These are phyloP conservation scores for Cephaloascus fragrans DNA, from an alignment of 805 yeast genomes.

Conservation along the genomic window DNA sequence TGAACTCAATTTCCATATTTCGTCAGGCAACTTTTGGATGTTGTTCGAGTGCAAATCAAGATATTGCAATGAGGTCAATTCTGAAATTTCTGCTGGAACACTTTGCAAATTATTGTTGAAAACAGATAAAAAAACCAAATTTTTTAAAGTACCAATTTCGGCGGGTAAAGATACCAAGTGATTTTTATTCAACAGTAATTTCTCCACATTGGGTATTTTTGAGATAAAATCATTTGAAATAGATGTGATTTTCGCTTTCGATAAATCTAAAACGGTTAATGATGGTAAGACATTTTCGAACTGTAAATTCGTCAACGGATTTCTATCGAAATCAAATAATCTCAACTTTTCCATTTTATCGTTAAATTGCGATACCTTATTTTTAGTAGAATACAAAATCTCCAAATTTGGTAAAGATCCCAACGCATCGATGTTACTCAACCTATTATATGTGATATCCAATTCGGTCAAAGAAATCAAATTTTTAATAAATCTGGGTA, in stretches of 20 bases:
- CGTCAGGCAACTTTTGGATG: constrained; percentile 56
- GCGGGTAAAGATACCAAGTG: constrained; percentile 71
- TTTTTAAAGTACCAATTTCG: constrained; percentile 49
- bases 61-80: constrained; percentile 46
- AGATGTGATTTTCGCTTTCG: constrained; percentile 74
- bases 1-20: constrained; percentile 52
- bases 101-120: constrained; percentile 66
- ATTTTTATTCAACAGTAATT: constrained; percentile 69
- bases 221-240: constrained; percentile 56
- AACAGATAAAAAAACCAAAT: constrained; percentile 57
- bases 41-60: constrained; percentile 83
- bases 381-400: constrained; percentile 65
- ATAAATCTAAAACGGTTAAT: constrained; percentile 64
- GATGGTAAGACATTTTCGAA: constrained; percentile 44
- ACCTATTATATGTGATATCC: constrained; percentile 67
- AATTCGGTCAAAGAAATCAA: constrained; percentile 54
- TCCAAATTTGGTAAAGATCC: constrained; percentile 54
- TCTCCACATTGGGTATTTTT: constrained; percentile 58
- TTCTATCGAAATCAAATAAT: constrained; percentile 65
- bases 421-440: constrained; percentile 43
- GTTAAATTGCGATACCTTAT: constrained; percentile 61
- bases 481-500: constrained; percentile 44
- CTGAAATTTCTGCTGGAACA: constrained; percentile 59
- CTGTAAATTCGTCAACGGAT: constrained; percentile 69
- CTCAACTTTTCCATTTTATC: constrained; percentile 54